phyloP scores from a whole-genome alignment of 768 basidiomycete species.

The Boletus sp. region DNA sequence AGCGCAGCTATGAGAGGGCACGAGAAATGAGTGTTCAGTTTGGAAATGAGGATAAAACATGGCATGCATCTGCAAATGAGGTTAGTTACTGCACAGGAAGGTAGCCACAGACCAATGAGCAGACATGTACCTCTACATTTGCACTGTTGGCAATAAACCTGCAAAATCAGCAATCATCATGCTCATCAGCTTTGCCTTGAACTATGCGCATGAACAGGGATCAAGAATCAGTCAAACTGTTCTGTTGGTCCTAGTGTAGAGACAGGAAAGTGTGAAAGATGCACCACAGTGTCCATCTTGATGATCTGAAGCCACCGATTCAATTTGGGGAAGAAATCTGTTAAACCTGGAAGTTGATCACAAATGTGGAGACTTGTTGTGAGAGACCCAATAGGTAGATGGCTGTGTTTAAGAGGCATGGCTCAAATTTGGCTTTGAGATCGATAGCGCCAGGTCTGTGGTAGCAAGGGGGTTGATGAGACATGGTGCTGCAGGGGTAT shows the following conservation, averaged over 20 bases:
- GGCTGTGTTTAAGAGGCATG: slow-evolving; percentile 90
- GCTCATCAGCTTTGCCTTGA: slow-evolving; percentile 72
- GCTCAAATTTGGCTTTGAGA: slow-evolving; percentile 95
- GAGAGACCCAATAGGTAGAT: slow-evolving; percentile 94
- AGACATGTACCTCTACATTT: no score
- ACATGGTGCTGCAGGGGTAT: background rate
- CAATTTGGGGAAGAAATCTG: slow-evolving; percentile 91
- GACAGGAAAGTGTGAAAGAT: slow-evolving; percentile 29
- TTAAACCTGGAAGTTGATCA: slow-evolving; percentile 97
- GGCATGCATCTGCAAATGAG: no score
- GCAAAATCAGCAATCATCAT: slow-evolving; percentile 87
- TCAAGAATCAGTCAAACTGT: background rate
- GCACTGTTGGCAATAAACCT: no score
- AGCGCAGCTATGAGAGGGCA: no score
- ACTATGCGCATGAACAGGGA: slow-evolving; percentile 43
- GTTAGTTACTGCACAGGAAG: no score
- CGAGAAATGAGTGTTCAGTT: no score
- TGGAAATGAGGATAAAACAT: no score
- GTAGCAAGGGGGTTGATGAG: background rate
- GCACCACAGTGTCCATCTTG: slow-evolving; percentile 73
- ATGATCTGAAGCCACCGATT: slow-evolving; percentile 97
- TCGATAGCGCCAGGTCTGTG: slow-evolving; percentile 78
- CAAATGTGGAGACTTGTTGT: slow-evolving; percentile 97
- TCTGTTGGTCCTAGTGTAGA: background rate
- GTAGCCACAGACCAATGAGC: no score